Conservation (phyloP, 176 grass and related monocot species). For the Oropetium thomaeum region DNA sequence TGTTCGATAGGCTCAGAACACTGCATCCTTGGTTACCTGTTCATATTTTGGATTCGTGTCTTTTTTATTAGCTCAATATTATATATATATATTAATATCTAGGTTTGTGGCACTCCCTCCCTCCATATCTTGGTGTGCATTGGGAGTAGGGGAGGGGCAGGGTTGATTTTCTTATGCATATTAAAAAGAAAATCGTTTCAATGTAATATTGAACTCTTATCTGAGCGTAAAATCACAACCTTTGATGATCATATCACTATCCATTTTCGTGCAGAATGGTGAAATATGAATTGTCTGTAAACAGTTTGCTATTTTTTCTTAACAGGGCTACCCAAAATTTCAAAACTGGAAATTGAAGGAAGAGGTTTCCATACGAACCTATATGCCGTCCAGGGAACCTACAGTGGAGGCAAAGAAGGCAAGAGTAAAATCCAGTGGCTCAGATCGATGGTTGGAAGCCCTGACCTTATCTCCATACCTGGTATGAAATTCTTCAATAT, state of each 20-base stretch:
- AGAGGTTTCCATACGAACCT: conserved; percentile 96
- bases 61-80: background rate
- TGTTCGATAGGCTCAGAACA: background rate
- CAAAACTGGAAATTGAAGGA: conserved; percentile 97
- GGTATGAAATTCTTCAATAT: conserved; percentile 43
- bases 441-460: conserved; percentile 91
- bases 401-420: conserved; percentile 93
- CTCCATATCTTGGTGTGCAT: no score
- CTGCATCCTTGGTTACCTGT: background rate
- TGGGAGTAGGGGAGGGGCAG: no score
- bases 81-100: conserved; percentile 1
- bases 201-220: conserved; percentile 1
- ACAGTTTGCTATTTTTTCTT: conserved; percentile 14
- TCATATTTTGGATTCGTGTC: background rate
- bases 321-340: conserved; percentile 85
- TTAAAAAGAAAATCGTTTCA: conserved; percentile 20
- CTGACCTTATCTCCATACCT: conserved; percentile 98
- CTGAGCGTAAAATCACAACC: conserved; percentile 13
- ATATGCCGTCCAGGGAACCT: conserved; percentile 69
- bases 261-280: conserved; percentile 1
- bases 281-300: conserved; percentile 21
- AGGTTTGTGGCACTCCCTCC: background rate
- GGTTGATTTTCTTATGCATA: background rate
- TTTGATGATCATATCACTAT: background rate
- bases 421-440: conserved; percentile 98